These are phyloP conservation scores for Inga leiocalycina DNA, from an alignment of 306 rosid species.

Conservation along the genomic window DNA sequence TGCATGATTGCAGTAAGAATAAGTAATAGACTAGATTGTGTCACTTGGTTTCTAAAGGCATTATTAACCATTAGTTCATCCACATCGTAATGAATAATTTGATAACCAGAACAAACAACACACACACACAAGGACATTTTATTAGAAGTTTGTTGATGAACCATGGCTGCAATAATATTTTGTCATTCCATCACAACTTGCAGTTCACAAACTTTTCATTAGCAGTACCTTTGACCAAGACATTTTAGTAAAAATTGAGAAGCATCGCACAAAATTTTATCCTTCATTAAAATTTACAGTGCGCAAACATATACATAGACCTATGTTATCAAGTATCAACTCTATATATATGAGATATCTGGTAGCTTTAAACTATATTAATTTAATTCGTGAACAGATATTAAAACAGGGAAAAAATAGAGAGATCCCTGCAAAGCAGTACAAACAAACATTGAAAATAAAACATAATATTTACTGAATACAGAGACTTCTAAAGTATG, in stretches of 20 bases:
- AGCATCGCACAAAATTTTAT: background rate
- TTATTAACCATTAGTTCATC: background rate
- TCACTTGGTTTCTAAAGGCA: background rate
- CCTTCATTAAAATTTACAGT: background rate
- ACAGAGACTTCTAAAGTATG: background rate
- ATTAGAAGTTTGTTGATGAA: background rate
- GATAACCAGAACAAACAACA: background rate
- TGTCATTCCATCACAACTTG: background rate
- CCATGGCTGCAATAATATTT: background rate
- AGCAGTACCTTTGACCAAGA: background rate
- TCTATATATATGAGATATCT: background rate
- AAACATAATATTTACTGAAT: background rate
- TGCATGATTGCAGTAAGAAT: background rate
- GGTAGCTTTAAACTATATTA: background rate
- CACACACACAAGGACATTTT: background rate
- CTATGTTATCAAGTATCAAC: background rate
- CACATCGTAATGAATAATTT: background rate
- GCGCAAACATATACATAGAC: background rate
- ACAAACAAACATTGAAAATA: background rate
- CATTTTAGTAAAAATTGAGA: background rate
- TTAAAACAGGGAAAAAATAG: background rate
- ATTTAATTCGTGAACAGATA: background rate
- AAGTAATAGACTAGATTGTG: background rate
- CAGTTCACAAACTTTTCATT: background rate
- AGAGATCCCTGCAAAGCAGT: background rate